phyloP scores from a whole-genome alignment of 805 yeast genomes.

The Cyberlindnera bimundalis region DNA sequence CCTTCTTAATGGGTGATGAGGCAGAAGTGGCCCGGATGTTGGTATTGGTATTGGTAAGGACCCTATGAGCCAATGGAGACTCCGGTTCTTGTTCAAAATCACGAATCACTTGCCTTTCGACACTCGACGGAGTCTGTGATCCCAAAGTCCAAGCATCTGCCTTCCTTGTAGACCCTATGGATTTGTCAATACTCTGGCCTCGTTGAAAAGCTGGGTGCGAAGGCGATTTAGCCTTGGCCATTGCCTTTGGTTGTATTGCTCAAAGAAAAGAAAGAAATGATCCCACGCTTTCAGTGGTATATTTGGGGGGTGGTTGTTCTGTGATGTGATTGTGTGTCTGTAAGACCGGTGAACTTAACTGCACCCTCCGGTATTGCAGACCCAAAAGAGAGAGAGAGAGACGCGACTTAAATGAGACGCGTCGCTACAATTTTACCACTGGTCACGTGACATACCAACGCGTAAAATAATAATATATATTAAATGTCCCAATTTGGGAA shows the following conservation, averaged over 20 bases:
- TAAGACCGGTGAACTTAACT: no score
- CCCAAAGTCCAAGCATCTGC: background rate
- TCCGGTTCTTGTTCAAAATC: background rate
- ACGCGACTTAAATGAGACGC: background rate
- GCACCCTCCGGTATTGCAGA: no score
- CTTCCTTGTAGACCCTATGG: background rate
- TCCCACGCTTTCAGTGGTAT: no score
- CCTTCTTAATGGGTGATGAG: constrained; percentile 22
- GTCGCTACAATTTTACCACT: no score
- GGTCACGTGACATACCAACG: no score
- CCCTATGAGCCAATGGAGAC: constrained; percentile 8
- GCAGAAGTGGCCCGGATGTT: background rate
- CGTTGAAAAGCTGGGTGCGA: no score
- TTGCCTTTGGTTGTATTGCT: no score
- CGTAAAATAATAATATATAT: no score
- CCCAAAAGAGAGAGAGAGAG: no score
- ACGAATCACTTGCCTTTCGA: background rate
- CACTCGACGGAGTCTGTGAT: constrained; percentile 4
- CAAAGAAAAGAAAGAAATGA: no score
- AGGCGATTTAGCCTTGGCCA: background rate
- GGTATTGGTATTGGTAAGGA: background rate
- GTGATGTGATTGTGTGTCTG: background rate
- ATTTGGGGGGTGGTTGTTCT: no score
- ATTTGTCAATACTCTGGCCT: background rate
- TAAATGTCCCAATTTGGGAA: no score